Evolutionary conservation across 2,329 filamentous ascomycete species (phyloP).

Genomic region (Herpotrichia juniperi): DNA sequence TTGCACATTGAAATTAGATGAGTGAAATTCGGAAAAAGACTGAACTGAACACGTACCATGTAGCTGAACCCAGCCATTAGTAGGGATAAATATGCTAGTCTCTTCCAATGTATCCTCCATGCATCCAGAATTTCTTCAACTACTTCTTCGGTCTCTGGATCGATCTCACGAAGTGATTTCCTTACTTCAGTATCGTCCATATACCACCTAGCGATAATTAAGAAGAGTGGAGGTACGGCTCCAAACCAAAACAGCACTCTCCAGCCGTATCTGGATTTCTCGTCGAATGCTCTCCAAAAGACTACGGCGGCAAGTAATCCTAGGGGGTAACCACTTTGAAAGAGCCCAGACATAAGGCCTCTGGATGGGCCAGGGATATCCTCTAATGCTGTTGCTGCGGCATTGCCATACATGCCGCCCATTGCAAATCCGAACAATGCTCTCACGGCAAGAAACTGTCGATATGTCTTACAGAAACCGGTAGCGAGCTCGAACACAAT

Average conservation of each 20-base stretch:
- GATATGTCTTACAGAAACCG: slow-evolving; percentile 61
- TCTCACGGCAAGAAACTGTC: slow-evolving; percentile 62
- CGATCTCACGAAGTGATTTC: slow-evolving; percentile 16
- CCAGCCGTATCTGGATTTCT: slow-evolving; percentile 43
- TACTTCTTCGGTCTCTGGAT: slow-evolving; percentile 20
- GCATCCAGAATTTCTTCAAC: slow-evolving; percentile 19
- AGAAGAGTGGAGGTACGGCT: slow-evolving; percentile 42
- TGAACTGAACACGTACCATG: slow-evolving; percentile 55
- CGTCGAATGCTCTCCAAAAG: slow-evolving; percentile 44
- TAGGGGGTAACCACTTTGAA: slow-evolving; percentile 42
- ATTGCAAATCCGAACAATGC: slow-evolving; percentile 66
- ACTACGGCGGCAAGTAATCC: slow-evolving; percentile 45
- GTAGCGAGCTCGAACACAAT: slow-evolving; percentile 63
- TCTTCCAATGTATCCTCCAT: slow-evolving; percentile 66
- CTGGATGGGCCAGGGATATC: slow-evolving; percentile 47
- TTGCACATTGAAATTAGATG: slow-evolving; percentile 33
- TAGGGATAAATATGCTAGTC: slow-evolving; percentile 77
- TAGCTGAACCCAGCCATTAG: slow-evolving; percentile 89
- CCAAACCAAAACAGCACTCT: slow-evolving; percentile 46
- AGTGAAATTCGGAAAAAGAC: neutral
- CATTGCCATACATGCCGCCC: slow-evolving; percentile 65
- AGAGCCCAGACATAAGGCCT: slow-evolving; percentile 44
- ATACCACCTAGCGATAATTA: slow-evolving; percentile 28
- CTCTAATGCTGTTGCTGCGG: slow-evolving; percentile 60
- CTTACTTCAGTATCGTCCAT: slow-evolving; percentile 27